Percentiles rank a stretch among this genome's conserved stretches.
Evolutionary conservation across 805 yeast species (phyloP).

Genomic region (Metschnikowia rubicola): DNA sequence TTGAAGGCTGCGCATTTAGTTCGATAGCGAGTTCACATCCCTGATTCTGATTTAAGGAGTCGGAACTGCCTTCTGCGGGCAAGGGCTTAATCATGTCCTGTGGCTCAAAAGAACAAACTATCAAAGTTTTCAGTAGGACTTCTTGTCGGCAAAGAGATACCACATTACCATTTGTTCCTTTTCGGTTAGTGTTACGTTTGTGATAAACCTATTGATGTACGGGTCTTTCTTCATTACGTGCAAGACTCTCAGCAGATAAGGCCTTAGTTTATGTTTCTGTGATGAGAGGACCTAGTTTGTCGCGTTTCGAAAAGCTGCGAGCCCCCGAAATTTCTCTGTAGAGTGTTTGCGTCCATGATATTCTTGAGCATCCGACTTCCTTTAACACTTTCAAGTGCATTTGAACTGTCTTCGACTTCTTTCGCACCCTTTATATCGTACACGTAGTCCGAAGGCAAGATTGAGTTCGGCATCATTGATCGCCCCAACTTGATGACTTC

Average conservation of each 20-base stretch:
- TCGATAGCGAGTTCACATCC: neutral
- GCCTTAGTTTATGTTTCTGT: constrained; percentile 17
- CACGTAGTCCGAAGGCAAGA: constrained; percentile 35
- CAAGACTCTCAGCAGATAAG: too few species aligned
- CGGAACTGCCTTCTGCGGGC: too few species aligned
- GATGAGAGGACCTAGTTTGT: constrained; percentile 39
- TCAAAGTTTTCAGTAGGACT: too few species aligned
- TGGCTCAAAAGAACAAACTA: too few species aligned
- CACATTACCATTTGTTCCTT: too few species aligned
- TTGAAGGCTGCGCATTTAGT: constrained; percentile 25
- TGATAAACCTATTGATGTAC: too few species aligned
- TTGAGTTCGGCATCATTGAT: constrained; percentile 55
- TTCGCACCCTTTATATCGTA: constrained; percentile 16
- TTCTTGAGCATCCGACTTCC: constrained; percentile 34
- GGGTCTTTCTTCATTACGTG: too few species aligned
- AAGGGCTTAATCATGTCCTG: too few species aligned
- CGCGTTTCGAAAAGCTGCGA: constrained; percentile 18
- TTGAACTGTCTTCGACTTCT: neutral
- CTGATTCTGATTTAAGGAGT: too few species aligned
- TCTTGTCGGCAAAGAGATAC: too few species aligned
- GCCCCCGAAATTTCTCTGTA: neutral
- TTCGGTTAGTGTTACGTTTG: too few species aligned
- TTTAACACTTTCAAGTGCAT: constrained; percentile 12
- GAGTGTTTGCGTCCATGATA: constrained; percentile 8
- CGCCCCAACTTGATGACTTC: constrained; percentile 62